Conservation (phyloP, 257 asterid genomes). For the Nicotiana undulata region DNA sequence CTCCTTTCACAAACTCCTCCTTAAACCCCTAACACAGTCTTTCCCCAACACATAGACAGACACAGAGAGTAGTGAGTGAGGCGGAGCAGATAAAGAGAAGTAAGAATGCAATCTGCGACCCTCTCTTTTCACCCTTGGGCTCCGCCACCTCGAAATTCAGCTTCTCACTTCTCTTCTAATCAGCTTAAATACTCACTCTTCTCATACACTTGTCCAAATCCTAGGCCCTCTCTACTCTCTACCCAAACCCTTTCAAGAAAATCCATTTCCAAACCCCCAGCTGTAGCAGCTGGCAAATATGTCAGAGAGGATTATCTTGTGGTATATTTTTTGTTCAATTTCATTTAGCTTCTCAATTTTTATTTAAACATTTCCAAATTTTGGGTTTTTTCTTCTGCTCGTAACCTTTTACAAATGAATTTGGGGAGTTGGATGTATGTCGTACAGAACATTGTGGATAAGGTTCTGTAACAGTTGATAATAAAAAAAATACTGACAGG, state of each 20-base stretch:
- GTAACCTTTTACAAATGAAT: not conserved
- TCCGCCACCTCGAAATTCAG: not conserved
- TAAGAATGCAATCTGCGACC: not conserved
- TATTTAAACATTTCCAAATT: not conserved
- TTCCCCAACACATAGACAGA: not conserved
- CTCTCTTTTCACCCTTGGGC: not conserved
- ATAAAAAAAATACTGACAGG: too few relatives aligned
- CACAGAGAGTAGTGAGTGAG: not conserved
- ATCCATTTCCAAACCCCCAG: slow-evolving; percentile 48
- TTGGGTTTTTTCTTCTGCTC: not conserved
- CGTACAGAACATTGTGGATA: not conserved
- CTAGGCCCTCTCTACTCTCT: slow-evolving; percentile 25
- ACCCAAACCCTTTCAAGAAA: slow-evolving; percentile 41
- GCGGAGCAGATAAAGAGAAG: not conserved
- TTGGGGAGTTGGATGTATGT: not conserved
- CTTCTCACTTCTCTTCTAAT: not conserved
- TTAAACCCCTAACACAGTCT: not conserved
- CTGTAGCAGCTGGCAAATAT: slow-evolving; percentile 41
- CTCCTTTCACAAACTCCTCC: not conserved
- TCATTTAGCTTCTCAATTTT: not conserved
- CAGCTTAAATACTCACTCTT: not conserved
- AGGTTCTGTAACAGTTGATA: not conserved
- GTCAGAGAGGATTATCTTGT: slow-evolving; percentile 90
- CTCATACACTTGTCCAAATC: not conserved
- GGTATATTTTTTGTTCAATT: slow-evolving; percentile 31